These are phyloP conservation scores for Rutstroemia sp. DNA, from an alignment of 2,329 filamentous ascomycete species.

Conservation along the genomic window DNA sequence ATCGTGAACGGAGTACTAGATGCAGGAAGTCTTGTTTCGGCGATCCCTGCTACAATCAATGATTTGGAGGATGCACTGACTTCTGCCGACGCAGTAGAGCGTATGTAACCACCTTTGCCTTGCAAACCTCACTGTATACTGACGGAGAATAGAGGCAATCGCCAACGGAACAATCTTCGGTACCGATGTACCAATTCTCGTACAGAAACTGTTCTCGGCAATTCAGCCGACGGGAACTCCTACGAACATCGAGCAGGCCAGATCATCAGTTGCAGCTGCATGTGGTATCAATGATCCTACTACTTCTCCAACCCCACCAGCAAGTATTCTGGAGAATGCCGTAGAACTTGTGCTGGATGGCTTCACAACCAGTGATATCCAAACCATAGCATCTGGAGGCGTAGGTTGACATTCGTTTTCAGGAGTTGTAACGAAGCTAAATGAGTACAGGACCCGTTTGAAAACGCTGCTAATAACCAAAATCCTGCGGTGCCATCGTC, in stretches of 20 bases:
- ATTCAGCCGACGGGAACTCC: conserved; percentile 24
- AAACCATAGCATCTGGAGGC: conserved; percentile 2
- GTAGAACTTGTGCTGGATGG: conserved; percentile 14
- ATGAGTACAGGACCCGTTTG: background rate
- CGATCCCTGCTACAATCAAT: background rate
- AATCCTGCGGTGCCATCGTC: background rate
- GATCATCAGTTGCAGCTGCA: conserved; percentile 5
- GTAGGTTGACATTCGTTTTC: background rate
- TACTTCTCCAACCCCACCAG: conserved; percentile 8
- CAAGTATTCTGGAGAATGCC: conserved; percentile 13
- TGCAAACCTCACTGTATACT: background rate
- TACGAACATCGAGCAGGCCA: conserved; percentile 19
- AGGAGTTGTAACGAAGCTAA: background rate
- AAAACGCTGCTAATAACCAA: background rate
- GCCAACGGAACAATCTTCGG: conserved; percentile 14
- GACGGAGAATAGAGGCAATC: conserved; percentile 8
- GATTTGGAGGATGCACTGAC: background rate
- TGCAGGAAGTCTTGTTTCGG: background rate
- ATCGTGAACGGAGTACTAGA: background rate
- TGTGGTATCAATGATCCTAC: conserved; percentile 3
- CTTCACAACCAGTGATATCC: conserved; percentile 13
- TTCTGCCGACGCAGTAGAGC: background rate
- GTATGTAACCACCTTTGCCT: background rate
- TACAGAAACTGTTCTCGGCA: conserved; percentile 15
- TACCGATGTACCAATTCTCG: conserved; percentile 11